phyloP scores from a whole-genome alignment of 73 alveolate genomes.

The Urostyla sp. region DNA sequence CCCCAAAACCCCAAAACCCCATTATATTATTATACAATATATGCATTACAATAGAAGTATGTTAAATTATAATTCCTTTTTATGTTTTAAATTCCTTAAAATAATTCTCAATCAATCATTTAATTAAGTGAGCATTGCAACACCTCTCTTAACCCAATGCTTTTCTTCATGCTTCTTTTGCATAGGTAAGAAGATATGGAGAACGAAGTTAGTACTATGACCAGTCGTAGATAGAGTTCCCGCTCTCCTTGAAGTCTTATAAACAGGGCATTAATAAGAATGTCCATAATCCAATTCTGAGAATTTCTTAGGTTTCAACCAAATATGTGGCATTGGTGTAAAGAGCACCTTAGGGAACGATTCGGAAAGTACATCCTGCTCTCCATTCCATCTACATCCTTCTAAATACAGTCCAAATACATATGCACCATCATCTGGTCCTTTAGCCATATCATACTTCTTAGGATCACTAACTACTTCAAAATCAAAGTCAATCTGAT shows the following conservation, averaged over 20 bases:
- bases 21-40: no score
- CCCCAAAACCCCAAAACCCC: no score
- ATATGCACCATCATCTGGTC: constrained; percentile 99
- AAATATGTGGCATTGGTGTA: constrained; percentile 90
- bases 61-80: no score
- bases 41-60: no score
- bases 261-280: constrained; percentile 90
- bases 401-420: constrained; percentile 99
- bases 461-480: constrained; percentile 85
- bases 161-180: constrained; percentile 89
- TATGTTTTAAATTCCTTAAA: no score
- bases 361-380: constrained; percentile 86
- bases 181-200: constrained; percentile 92
- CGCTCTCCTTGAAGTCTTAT: constrained; percentile 91
- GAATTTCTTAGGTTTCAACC: constrained; percentile 90
- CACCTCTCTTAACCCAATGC: constrained; percentile 99
- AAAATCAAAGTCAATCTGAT: constrained; percentile 91
- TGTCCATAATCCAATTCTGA: constrained; percentile 67
- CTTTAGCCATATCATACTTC: constrained; percentile 86
- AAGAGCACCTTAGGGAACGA: constrained; percentile 96
- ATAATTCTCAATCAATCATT: constrained; percentile 89
- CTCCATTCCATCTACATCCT: constrained; percentile 99
- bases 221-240: constrained; percentile 98
- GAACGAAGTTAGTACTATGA: constrained; percentile 99
- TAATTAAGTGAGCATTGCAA: constrained; percentile 96